Percentiles rank a stretch among this genome's conserved stretches.
Evolutionary conservation across 2,329 filamentous ascomycete genomes (phyloP).

Genomic region (Aspergillus brunneoviolaceus): DNA sequence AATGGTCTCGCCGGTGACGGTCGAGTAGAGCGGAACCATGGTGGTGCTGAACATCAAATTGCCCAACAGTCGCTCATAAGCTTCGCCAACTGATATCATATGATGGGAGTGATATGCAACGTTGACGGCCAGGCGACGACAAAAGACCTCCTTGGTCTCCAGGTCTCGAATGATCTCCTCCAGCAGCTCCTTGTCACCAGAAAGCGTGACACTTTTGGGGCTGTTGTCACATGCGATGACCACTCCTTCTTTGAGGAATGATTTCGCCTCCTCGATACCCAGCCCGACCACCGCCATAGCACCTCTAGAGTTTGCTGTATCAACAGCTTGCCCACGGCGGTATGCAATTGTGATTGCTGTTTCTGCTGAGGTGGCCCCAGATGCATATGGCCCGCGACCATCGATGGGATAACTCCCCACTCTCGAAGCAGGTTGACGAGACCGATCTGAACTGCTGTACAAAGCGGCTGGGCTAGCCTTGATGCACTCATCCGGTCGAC

Average conservation of each 20-base stretch:
- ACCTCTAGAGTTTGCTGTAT: constrained; percentile 6
- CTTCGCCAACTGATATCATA: constrained; percentile 1
- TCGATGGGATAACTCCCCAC: constrained; percentile 24
- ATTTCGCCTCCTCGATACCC: constrained; percentile 5
- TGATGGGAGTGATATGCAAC: constrained; percentile 20
- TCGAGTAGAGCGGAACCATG: constrained; percentile 13
- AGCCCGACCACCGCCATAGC: constrained; percentile 29
- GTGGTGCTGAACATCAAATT: background rate
- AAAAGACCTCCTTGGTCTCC: background rate
- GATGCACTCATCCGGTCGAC: constrained; percentile 21
- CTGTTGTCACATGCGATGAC: too few species aligned
- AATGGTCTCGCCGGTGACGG: constrained; percentile 1
- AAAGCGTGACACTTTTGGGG: too few species aligned
- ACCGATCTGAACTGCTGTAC: constrained; percentile 36
- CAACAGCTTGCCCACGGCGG: constrained; percentile 19
- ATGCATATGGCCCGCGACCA: constrained; percentile 38
- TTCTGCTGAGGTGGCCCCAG: constrained; percentile 20
- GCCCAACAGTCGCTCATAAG: background rate
- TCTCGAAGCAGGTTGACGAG: constrained; percentile 29
- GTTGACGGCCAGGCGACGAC: constrained; percentile 13
- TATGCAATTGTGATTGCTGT: constrained; percentile 24
- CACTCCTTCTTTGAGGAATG: constrained; percentile 17
- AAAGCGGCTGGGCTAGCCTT: constrained; percentile 32
- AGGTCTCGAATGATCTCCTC: too few species aligned
- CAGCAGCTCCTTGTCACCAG: too few species aligned